Percentiles rank a stretch among this genome's conserved stretches.
Evolutionary conservation across 352 stramenopile species (phyloP).

Genomic region (Pythium scleroteichum): DNA sequence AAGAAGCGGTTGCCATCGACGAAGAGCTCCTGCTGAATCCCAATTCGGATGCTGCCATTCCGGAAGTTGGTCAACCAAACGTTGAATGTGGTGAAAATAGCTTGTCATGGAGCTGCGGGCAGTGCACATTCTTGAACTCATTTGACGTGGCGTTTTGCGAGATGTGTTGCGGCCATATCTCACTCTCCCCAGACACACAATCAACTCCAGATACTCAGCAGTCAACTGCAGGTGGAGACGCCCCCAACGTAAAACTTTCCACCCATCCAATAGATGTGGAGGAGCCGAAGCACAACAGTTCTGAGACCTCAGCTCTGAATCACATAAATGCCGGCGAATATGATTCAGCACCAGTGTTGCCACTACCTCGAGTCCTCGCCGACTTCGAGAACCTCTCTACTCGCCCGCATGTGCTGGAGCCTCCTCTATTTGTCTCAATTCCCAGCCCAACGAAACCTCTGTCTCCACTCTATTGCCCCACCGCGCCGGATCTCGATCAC

Average conservation of each 20-base stretch:
- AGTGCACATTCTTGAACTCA: slow-evolving; percentile 63
- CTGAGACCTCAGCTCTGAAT: no score
- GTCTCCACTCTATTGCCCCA: slow-evolving; percentile 31
- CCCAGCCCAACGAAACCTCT: slow-evolving; percentile 11
- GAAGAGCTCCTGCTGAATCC: background rate
- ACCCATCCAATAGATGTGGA: no score
- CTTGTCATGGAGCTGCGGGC: slow-evolving; percentile 46
- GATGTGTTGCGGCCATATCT: slow-evolving; percentile 61
- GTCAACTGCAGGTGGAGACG: background rate
- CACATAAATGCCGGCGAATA: no score
- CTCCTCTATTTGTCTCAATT: slow-evolving; percentile 6
- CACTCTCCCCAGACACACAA: slow-evolving; percentile 27
- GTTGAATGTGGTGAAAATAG: background rate
- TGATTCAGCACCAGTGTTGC: background rate
- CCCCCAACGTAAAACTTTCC: no score
- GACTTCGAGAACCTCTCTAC: background rate
- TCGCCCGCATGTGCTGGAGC: background rate
- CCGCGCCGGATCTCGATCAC: slow-evolving; percentile 31
- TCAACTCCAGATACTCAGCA: background rate
- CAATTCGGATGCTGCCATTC: background rate
- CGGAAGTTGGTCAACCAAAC: background rate
- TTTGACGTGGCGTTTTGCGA: slow-evolving; percentile 62
- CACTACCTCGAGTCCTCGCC: slow-evolving; percentile 15
- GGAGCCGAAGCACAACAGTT: no score
- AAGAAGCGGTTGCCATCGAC: slow-evolving; percentile 30